A percentile compares a stretch with the other conserved stretches of the same genome.
phyloP scores from a whole-genome alignment of 805 yeast genomes.

The Yarrowia sp. region DNA sequence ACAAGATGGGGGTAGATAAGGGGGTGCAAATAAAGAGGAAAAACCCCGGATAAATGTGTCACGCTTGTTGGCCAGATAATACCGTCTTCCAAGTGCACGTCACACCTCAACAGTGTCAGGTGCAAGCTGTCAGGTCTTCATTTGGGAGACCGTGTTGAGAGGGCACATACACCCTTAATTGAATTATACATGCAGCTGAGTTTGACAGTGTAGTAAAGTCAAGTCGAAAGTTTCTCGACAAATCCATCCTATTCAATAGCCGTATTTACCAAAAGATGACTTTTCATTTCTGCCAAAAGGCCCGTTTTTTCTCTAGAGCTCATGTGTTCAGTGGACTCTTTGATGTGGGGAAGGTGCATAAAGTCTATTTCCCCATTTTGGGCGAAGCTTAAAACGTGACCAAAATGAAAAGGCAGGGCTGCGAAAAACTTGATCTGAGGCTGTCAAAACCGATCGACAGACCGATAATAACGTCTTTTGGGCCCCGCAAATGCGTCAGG shows the following conservation, averaged over 20 bases:
- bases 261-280: neutral
- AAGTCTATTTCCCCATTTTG: slow-evolving; percentile 5
- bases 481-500: neutral
- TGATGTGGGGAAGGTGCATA: slow-evolving; percentile 29
- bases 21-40: neutral
- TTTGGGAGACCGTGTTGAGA: no score
- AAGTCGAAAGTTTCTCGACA: no score
- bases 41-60: slow-evolving; percentile 2
- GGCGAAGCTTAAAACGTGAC: neutral
- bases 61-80: no score
- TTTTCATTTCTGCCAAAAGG: no score
- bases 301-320: neutral
- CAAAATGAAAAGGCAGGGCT: slow-evolving; percentile 3
- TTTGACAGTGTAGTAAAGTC: no score
- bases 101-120: no score
- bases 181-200: no score
- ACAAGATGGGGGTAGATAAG: neutral
- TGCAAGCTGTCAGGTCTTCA: no score
- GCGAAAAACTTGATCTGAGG: neutral
- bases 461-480: neutral
- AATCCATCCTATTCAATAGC: neutral
- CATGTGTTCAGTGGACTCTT: slow-evolving; percentile 8
- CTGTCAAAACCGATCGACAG: neutral
- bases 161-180: no score
- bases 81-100: no score